Conservation (phyloP, 2,329 filamentous ascomycete species). For the Cytospora mali region DNA sequence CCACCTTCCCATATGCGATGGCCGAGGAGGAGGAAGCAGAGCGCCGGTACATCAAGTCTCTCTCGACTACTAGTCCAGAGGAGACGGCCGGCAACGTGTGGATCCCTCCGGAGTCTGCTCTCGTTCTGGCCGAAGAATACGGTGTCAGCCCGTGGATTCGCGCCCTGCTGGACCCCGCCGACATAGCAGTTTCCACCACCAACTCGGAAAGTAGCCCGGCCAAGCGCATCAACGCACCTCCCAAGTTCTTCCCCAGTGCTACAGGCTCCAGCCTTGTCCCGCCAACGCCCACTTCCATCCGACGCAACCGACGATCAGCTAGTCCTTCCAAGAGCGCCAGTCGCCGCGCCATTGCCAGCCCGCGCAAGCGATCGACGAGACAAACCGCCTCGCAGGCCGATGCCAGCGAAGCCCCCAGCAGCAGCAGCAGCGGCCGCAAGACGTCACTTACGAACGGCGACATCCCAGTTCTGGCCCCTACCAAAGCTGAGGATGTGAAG, state of each 20-base stretch:
- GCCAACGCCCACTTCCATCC: constrained; percentile 50
- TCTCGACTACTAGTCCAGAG: constrained; percentile 79
- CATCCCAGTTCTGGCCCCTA: constrained; percentile 25
- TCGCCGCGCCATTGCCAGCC: constrained; percentile 50
- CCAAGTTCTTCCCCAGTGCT: constrained; percentile 61
- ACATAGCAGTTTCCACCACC: constrained; percentile 64
- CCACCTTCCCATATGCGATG: constrained; percentile 79
- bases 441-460: constrained; percentile 38
- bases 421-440: constrained; percentile 33
- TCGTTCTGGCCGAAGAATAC: constrained; percentile 85
- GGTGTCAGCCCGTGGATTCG: constrained; percentile 83
- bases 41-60: constrained; percentile 81
- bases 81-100: constrained; percentile 97
- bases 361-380: constrained; percentile 56
- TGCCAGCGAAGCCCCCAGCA: constrained; percentile 38
- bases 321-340: constrained; percentile 55
- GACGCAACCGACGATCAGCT: constrained; percentile 58
- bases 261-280: constrained; percentile 49
- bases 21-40: constrained; percentile 73
- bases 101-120: constrained; percentile 82
- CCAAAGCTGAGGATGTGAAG: constrained; percentile 34
- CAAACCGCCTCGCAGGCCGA: constrained; percentile 44
- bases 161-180: constrained; percentile 86
- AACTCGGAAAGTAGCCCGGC: constrained; percentile 60
- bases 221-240: constrained; percentile 79